Base-by-base conservation (phyloP, 2,329 filamentous ascomycete species). In the Sporothrix globosa region DNA sequence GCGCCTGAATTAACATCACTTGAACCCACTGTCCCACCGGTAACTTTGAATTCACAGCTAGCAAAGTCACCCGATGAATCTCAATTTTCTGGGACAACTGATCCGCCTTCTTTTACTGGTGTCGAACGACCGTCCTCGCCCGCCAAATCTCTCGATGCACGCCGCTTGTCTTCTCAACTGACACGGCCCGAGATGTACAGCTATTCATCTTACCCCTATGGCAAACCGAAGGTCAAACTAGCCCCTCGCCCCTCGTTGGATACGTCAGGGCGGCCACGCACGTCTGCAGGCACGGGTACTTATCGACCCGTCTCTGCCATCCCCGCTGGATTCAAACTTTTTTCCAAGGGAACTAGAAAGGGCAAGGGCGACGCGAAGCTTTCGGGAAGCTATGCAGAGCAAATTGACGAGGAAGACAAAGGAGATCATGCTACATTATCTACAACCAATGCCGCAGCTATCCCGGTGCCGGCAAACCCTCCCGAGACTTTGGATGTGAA, bases 171-270 rank as follows among this genome's bases (percentile, higher is more conserved):
- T 4, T 85, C 84, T 1, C 86, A 88, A 75, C 84, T 85, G 14
- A 79, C 82, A 30, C 82, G 84, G 58, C 80, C 82, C 6, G 87
- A 89, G 13, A 75, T 85, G 46, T 85, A 84, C 76, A 82, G 79
- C 73, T 83, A 83, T 71, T 78, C 81, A 30, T 81, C 83, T 14
- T 86, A 87, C 73, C 78, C 80, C 53, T 84, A 84, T 74, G 81
- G 83, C 75, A 93, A 92, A 76, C 91, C 90, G 56, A 97, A 96
- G 78, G 90, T 97, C 70, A 97, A 96, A 80, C 87, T 97, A 56
- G 96, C 90, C 1, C 95, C 96, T 11, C 87, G 95, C 60, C 93
- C 93, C 34, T 95, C 93, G 2, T 78, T 89, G 54, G 90, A 93
- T 73, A 82, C 86, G 53, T 83, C 84, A 73, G 84, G 87, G 70